A percentile compares a stretch with the other conserved stretches of the same genome.
These are phyloP conservation scores for Alternaria sp. DNA, from an alignment of 2,329 filamentous ascomycete species.

Conservation along the genomic window DNA sequence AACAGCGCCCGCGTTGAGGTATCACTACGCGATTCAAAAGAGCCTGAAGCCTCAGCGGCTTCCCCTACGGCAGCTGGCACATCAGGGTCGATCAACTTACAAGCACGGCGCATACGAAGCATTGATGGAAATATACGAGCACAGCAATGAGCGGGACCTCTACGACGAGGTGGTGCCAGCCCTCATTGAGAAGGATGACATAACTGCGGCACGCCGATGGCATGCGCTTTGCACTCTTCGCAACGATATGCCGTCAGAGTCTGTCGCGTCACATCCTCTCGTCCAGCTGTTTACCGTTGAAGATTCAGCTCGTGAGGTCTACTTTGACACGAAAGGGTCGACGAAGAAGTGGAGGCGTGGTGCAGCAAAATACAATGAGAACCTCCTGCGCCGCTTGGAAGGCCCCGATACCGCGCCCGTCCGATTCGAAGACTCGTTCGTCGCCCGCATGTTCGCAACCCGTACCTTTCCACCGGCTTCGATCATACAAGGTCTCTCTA, in stretches of 20 bases:
- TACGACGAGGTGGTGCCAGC: conserved; percentile 51
- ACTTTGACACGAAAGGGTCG: conserved; percentile 3
- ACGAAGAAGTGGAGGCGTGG: conserved; percentile 9
- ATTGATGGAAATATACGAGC: conserved; percentile 48
- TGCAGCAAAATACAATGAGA: conserved; percentile 31
- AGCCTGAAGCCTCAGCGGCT: conserved; percentile 32
- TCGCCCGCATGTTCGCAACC: conserved; percentile 82
- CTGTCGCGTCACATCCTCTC: conserved; percentile 37
- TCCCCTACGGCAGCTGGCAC: conserved; percentile 31
- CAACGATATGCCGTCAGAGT: conserved; percentile 47
- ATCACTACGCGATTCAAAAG: conserved; percentile 34
- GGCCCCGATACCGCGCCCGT: conserved; percentile 55
- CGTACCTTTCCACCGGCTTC: conserved; percentile 75
- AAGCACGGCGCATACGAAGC: conserved; percentile 27
- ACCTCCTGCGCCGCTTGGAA: conserved; percentile 42
- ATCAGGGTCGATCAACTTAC: conserved; percentile 9
- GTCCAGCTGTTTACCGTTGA: conserved; percentile 38
- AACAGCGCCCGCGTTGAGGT: conserved; percentile 25
- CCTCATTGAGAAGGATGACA: conserved; percentile 36
- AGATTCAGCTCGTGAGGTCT: conserved; percentile 19
- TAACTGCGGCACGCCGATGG: conserved; percentile 44
- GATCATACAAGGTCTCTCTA: conserved; percentile 71
- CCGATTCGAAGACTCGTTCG: conserved; percentile 66
- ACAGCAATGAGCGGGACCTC: conserved; percentile 44
- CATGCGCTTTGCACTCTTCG: conserved; percentile 48